A percentile compares a stretch with the other conserved stretches of the same genome.
These are phyloP conservation scores for Eruca vesicaria DNA, from an alignment of 441 rosid genomes.

Conservation along the genomic window DNA sequence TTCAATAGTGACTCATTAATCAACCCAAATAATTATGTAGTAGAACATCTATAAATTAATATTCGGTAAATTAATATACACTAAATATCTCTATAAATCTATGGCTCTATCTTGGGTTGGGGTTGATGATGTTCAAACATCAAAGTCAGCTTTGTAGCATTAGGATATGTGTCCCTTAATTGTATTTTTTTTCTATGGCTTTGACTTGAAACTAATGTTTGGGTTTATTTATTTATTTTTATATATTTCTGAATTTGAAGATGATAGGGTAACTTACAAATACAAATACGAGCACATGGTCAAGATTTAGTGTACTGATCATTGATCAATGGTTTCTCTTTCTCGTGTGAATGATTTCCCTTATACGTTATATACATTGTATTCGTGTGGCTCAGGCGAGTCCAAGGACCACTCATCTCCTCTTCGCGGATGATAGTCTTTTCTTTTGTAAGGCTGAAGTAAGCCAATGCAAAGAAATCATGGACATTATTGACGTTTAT, in stretches of 20 bases:
- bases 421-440: too few species aligned
- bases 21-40: too few species aligned
- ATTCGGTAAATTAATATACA: too few species aligned
- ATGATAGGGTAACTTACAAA: constrained; percentile 4
- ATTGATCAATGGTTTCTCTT: background rate
- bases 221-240: background rate
- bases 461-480: too few species aligned
- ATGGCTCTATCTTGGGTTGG: constrained; percentile 9
- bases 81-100: too few species aligned
- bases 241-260: background rate
- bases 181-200: background rate
- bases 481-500: too few species aligned
- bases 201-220: background rate
- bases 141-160: constrained; percentile 35
- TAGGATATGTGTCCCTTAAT: constrained; percentile 2
- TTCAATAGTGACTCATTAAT: too few species aligned
- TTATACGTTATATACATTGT: background rate
- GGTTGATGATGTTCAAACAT: constrained; percentile 33
- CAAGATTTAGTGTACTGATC: background rate
- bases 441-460: too few species aligned
- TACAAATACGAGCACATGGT: constrained; percentile 12
- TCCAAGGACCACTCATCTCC: too few species aligned
- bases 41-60: too few species aligned
- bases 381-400: too few species aligned
- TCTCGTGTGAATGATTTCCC: background rate